A percentile compares a stretch with the other conserved stretches of the same genome.
phyloP scores from a whole-genome alignment of 2,329 filamentous ascomycete species.

The Plectosphaerella sp. region DNA sequence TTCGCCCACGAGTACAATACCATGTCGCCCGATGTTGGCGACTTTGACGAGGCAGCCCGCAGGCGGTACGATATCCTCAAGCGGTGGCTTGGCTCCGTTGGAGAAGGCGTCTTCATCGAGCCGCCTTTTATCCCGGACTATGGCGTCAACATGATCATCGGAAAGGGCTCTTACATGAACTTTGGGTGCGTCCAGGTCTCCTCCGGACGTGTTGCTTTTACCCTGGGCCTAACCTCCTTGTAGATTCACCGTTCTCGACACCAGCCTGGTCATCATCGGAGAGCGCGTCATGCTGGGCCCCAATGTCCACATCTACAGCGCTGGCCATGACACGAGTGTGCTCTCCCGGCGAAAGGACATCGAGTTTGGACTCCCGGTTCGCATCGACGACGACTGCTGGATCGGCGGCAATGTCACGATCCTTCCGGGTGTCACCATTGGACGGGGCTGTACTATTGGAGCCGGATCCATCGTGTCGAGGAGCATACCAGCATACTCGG shows the following conservation, averaged over 20 bases:
- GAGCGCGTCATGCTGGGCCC: conserved; percentile 47
- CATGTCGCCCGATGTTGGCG: conserved; percentile 29
- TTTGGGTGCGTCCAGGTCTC: conserved; percentile 25
- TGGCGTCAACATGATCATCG: conserved; percentile 55
- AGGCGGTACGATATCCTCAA: conserved; percentile 35
- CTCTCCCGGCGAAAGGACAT: conserved; percentile 39
- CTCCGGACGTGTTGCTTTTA: not conserved
- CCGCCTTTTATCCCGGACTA: conserved; percentile 57
- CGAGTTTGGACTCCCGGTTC: conserved; percentile 43
- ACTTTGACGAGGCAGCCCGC: conserved; percentile 15
- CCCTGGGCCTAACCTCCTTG: not conserved
- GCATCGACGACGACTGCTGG: conserved; percentile 43
- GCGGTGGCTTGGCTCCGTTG: conserved; percentile 38
- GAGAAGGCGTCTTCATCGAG: conserved; percentile 48
- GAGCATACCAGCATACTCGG: conserved; percentile 26
- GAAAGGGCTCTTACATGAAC: conserved; percentile 54
- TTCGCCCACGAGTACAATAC: conserved; percentile 50
- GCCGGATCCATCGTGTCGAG: conserved; percentile 33
- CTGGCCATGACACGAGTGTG: conserved; percentile 47
- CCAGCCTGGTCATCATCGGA: conserved; percentile 45
- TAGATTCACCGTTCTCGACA: conserved; percentile 40
- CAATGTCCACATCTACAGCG: conserved; percentile 45
- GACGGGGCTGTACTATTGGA: conserved; percentile 32
- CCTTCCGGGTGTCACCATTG: conserved; percentile 35
- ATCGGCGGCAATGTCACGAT: conserved; percentile 41